Base-by-base conservation (phyloP, 2,329 filamentous ascomycete species). In the Penicillium aurantiogriseum region DNA sequence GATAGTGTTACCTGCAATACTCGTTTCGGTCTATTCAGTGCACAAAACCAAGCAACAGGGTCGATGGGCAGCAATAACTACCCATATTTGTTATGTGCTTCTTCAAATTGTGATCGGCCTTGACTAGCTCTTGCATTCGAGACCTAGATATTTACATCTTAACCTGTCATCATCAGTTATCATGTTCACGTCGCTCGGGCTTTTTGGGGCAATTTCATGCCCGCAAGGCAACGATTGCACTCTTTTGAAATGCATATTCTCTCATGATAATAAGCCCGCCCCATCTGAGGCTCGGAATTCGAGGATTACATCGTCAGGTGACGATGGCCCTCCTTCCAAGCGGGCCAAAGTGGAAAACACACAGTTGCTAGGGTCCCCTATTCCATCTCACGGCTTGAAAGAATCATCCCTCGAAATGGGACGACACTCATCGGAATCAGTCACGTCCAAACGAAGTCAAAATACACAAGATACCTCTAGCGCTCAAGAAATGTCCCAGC, bases 181-280 rank as follows among this genome's bases (percentile, higher is more conserved):
- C 40, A 85, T 85, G 82, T 85, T 85, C 69, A 70, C 79, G 27
- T 74, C 81, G n/a, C 76, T 80, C 13, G 82, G 80, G n/a, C 70
- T 83, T 8, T 84, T 85, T 73, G 80, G 78, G 57, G 71, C 73
- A 42, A 72, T 83, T 42, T 64, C 74, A 29, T 88, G 85, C 69
- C 85, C 85, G 9, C 75, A 79, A 60, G 77, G 77, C 15, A 65
- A 71, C 29, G 61, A 71, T 57, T 88, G 85, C 71, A 66, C 71
- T 31, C 72, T 87, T 13, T 74, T 81, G 15, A 79, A 80, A 60
- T 88, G 85, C 73, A 80, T 87, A 21, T 88, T 87, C 71, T 77
- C 74, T 13, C 85, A 88, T 17, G 29, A 40, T 19, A 69, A 79
- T 53, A 53, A 66, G 15, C 8, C 53, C 15, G 23, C 44, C 42